phyloP scores from a whole-genome alignment of 768 basidiomycete genomes.

The Lactarius hengduanensis region DNA sequence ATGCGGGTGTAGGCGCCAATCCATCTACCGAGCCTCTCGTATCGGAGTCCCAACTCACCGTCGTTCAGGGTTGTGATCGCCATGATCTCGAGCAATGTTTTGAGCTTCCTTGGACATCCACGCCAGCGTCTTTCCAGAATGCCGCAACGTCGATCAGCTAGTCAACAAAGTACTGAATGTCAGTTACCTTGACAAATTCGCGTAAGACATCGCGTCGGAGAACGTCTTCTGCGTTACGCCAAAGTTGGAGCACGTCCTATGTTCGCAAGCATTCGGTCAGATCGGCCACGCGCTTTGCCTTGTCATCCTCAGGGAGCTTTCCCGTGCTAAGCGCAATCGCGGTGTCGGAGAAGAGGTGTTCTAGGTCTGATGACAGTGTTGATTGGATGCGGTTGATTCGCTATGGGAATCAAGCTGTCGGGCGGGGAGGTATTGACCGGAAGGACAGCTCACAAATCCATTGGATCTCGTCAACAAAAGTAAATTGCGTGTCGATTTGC shows the following conservation, averaged over 20 bases:
- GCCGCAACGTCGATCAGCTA: constrained; percentile 1
- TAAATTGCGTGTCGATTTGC: constrained; percentile 62
- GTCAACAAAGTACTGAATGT: background rate
- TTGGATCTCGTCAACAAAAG: constrained; percentile 79
- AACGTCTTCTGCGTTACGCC: constrained; percentile 81
- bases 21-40: background rate
- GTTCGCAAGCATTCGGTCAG: constrained; percentile 75
- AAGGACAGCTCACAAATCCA: constrained; percentile 55
- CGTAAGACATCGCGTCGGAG: constrained; percentile 56
- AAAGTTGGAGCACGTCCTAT: constrained; percentile 76
- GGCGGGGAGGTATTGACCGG: constrained; percentile 18
- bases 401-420: constrained; percentile 40
- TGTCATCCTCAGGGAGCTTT: constrained; percentile 59
- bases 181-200: constrained; percentile 66
- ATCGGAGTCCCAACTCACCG: background rate
- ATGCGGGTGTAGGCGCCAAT: background rate
- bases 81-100: constrained; percentile 31
- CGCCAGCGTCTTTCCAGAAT: constrained; percentile 79
- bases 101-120: constrained; percentile 50
- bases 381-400: constrained; percentile 80
- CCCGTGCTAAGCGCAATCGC: constrained; percentile 51
- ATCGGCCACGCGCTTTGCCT: constrained; percentile 59
- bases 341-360: constrained; percentile 71
- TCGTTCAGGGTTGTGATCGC: constrained; percentile 48
- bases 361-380: constrained; percentile 82